These are phyloP conservation scores for Ampelocalamus luodianensis DNA, from an alignment of 176 grass and related monocot species.

Conservation along the genomic window DNA sequence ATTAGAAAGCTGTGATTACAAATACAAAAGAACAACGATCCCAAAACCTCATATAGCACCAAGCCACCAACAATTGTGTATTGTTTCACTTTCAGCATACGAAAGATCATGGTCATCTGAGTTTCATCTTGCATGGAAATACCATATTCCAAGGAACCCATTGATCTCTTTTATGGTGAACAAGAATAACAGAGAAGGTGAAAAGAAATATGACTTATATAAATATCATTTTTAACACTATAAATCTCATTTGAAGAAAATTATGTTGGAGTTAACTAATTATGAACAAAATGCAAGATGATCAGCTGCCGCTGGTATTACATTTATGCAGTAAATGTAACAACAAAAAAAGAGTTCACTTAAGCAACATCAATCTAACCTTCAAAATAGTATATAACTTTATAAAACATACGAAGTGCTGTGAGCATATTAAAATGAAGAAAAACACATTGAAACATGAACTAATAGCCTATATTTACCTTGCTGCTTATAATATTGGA, in stretches of 20 bases:
- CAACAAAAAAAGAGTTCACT: not conserved
- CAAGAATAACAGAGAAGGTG: not conserved
- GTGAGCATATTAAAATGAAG: constrained; percentile 8
- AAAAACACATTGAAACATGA: not conserved
- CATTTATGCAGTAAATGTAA: constrained; percentile 18
- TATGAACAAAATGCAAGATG: not conserved
- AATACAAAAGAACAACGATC: not conserved
- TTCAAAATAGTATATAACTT: constrained; percentile 23
- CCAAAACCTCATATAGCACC: constrained; percentile 20
- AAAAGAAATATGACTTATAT: constrained; percentile 22
- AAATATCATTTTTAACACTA: constrained; percentile 18
- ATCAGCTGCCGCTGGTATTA: not conserved
- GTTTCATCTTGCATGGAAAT: constrained; percentile 35
- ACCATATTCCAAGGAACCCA: constrained; percentile 18
- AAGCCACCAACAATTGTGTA: constrained; percentile 22
- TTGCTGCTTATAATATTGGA: constrained; percentile 52
- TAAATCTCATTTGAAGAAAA: constrained; percentile 29
- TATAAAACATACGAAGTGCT: constrained; percentile 8
- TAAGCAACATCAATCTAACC: constrained; percentile 3
- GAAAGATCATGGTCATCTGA: constrained; percentile 23
- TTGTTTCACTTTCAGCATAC: constrained; percentile 11
- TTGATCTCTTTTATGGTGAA: constrained; percentile 20
- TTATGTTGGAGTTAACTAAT: constrained; percentile 9
- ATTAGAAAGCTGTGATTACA: constrained; percentile 35
- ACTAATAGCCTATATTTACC: constrained; percentile 47